A percentile compares a stretch with the other conserved stretches of the same genome.
Conservation (phyloP, 2,329 filamentous ascomycete genomes). For the Xylariaceae sp. region DNA sequence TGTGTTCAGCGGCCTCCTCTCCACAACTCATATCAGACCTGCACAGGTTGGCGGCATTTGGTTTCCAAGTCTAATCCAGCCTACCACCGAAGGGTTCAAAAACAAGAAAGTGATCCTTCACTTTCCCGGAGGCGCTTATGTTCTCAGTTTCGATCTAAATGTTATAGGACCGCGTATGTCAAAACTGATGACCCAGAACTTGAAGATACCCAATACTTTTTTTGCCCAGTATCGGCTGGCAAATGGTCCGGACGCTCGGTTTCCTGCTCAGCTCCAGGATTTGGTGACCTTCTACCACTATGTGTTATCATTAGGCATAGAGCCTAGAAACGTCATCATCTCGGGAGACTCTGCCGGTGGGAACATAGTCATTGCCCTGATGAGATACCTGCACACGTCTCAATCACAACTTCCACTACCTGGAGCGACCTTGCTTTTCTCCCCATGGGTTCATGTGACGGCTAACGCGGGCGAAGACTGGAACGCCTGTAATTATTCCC, state of each 20-base stretch:
- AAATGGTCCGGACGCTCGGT: slow-evolving; percentile 4
- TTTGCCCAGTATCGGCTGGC: slow-evolving; percentile 23
- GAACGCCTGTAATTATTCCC: background rate
- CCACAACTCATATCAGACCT: no score
- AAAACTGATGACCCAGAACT: slow-evolving; percentile 4
- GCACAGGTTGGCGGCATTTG: no score
- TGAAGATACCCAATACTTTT: slow-evolving; percentile 14
- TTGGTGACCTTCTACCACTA: slow-evolving; percentile 18
- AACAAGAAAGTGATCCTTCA: slow-evolving; percentile 14
- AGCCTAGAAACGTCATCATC: slow-evolving; percentile 18
- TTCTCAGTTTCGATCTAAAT: slow-evolving; percentile 19
- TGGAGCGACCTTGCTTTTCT: slow-evolving; percentile 23
- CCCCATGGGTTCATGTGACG: slow-evolving; percentile 25
- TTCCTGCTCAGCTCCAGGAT: slow-evolving; percentile 28
- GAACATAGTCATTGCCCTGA: slow-evolving; percentile 23
- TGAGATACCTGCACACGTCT: slow-evolving; percentile 22
- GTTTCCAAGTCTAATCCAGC: no score
- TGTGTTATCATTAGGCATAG: slow-evolving; percentile 18
- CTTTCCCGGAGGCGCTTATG: slow-evolving; percentile 20
- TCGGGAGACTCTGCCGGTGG: slow-evolving; percentile 28
- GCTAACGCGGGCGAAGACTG: slow-evolving; percentile 12
- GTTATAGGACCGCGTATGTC: background rate
- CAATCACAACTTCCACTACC: slow-evolving; percentile 15
- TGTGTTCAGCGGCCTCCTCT: no score
- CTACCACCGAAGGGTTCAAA: background rate